Evolutionary conservation across 2,329 filamentous ascomycete species (phyloP).

Genomic region (Aureobasidium musti): DNA sequence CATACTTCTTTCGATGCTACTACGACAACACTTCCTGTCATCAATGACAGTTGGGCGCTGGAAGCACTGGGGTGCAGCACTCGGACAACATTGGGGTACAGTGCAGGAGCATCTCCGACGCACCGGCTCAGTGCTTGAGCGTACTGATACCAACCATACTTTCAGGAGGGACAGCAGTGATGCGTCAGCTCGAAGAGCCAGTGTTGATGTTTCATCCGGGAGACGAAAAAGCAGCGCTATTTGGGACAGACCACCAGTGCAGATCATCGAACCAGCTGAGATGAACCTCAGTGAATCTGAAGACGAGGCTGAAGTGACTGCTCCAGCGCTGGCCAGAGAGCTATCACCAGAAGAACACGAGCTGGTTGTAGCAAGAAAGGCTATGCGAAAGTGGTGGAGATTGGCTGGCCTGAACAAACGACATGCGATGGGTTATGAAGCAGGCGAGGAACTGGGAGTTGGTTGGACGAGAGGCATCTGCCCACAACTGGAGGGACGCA

Average conservation of each 20-base stretch:
- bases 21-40: constrained; percentile 89
- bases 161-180: constrained; percentile 18
- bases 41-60: constrained; percentile 79
- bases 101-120: constrained; percentile 64
- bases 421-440: constrained; percentile 55
- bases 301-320: constrained; percentile 40
- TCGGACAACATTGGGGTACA: constrained; percentile 65
- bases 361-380: constrained; percentile 66
- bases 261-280: background rate
- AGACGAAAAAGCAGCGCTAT: constrained; percentile 25
- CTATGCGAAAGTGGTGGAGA: constrained; percentile 72
- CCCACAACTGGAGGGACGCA: constrained; percentile 75
- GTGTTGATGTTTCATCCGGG: constrained; percentile 5
- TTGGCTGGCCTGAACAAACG: constrained; percentile 62
- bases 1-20: constrained; percentile 79
- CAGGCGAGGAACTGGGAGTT: constrained; percentile 61
- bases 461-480: constrained; percentile 81
- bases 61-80: constrained; percentile 66
- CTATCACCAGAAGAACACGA: constrained; percentile 49
- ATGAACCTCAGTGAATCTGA: constrained; percentile 43
- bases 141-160: constrained; percentile 35
- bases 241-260: background rate
- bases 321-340: constrained; percentile 50
- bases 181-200: constrained; percentile 3
- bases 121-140: constrained; percentile 45